Evolutionary conservation across 179 eudicot genomes (phyloP), one percentile per base, ranked within the genome.

Genomic region (Patellifolia procumbens): DNA sequence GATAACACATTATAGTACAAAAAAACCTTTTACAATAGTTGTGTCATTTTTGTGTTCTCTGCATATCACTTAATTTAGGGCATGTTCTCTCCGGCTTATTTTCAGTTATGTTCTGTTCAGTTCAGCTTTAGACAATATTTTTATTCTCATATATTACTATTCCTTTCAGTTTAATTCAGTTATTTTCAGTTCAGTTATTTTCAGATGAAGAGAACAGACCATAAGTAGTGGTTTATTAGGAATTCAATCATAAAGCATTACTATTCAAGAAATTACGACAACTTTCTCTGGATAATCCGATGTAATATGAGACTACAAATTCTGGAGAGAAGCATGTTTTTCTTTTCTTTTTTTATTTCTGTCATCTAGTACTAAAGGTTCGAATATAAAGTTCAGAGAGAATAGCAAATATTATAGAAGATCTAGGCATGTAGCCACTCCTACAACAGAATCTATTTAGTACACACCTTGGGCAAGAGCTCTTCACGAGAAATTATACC

Each of bases 401-500:
- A 71, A n/a, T 68, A 12, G 56, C 29, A 46, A 45, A 24, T 20
- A 53, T 2, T 39, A 4, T 53, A 48, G 31, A 17, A 17, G 56
- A 7, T 37, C 13, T 6, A 55, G 35, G n/a, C 31, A 35, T 35
- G 64, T 51, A 53, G n/a, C n/a, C n/a, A n/a, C n/a, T n/a, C n/a
- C n/a, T 26, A 28, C 24, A 72, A 4, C 17, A 51, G 32, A 22
- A 22, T 64, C 1, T 16, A 34, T 34, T 56, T 22, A 46, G 51
- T 11, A 46, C 32, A n/a, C 45, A 77, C 80, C 80, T 77, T 24
- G 8, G 60, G 22, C 4, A 70, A 77, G n/a, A 37, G n/a, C 28
- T 70, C 56, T n/a, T 78, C 65, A 69, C 24, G 20, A 51, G 81
- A 70, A 17, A 16, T 53, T 58, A 43, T 66, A 74, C 66, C 73